These are phyloP conservation scores for Globisporangium paddicum DNA, from an alignment of 352 stramenopile species.

Conservation along the genomic window DNA sequence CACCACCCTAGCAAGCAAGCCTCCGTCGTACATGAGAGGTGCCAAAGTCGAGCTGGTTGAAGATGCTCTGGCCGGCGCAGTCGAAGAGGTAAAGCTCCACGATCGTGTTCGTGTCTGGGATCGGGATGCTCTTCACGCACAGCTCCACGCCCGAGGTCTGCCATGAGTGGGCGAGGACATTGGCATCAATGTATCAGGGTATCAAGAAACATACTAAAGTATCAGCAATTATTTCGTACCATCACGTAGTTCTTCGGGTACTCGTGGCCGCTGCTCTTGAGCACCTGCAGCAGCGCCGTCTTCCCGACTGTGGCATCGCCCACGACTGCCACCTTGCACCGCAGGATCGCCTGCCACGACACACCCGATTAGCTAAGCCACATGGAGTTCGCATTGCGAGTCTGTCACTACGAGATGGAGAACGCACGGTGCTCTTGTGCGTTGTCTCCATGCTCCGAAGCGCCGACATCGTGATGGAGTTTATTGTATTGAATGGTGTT, in stretches of 20 bases:
- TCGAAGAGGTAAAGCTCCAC: constrained; percentile 95
- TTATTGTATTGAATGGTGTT: not conserved
- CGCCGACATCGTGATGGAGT: constrained; percentile 49
- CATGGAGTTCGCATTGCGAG: too few species aligned
- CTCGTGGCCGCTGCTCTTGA: constrained; percentile 88
- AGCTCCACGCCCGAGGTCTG: constrained; percentile 90
- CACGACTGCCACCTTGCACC: constrained; percentile 89
- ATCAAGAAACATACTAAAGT: not conserved
- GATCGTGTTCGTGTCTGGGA: constrained; percentile 86
- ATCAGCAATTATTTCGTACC: constrained; percentile 23
- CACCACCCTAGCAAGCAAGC: too few species aligned
- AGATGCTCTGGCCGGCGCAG: constrained; percentile 91
- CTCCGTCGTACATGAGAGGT: constrained; percentile 49
- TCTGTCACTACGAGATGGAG: too few species aligned
- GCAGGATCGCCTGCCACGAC: constrained; percentile 71
- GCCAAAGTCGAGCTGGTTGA: constrained; percentile 92
- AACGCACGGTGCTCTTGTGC: constrained; percentile 79
- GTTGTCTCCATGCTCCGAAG: constrained; percentile 90
- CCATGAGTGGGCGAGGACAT: not conserved
- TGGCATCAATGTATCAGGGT: not conserved
- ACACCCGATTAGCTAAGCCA: not conserved
- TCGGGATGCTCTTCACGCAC: constrained; percentile 85
- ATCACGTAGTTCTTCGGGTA: constrained; percentile 96
- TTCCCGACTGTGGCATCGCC: constrained; percentile 90
- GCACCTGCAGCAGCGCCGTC: constrained; percentile 87